Percentiles rank a stretch among this genome's conserved stretches.
phyloP scores from a whole-genome alignment of 2,329 filamentous ascomycete genomes.

The Colletotrichum lindemuthianum region DNA sequence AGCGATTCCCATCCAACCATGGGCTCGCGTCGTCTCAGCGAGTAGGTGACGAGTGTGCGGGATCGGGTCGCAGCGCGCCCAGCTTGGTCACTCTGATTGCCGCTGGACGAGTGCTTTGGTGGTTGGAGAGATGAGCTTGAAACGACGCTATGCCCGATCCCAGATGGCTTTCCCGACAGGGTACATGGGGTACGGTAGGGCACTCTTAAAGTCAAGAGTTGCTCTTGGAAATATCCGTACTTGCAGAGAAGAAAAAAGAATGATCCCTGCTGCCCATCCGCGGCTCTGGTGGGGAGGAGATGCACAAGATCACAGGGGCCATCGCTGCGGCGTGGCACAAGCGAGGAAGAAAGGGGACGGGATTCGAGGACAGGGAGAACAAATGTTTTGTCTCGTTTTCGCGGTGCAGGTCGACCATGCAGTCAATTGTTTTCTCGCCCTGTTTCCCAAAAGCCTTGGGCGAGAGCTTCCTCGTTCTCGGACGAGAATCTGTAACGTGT shows the following conservation, averaged over 20 bases:
- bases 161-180: conserved; percentile 7
- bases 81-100: conserved; percentile 7
- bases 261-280: conserved; percentile 31
- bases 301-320: neutral
- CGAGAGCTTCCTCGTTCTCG: too few relatives aligned
- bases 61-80: conserved; percentile 30
- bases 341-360: neutral
- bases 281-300: conserved; percentile 19
- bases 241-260: neutral
- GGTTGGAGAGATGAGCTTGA: conserved; percentile 27
- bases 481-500: too few relatives aligned
- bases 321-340: neutral
- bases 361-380: conserved; percentile 9
- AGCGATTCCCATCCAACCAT: conserved; percentile 28
- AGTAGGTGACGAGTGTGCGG: conserved; percentile 20
- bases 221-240: too few relatives aligned
- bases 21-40: conserved; percentile 3
- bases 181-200: neutral
- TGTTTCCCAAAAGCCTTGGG: neutral
- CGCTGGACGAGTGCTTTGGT: conserved; percentile 17
- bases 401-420: neutral
- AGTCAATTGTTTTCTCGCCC: neutral
- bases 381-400: conserved; percentile 2
- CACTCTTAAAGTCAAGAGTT: neutral
- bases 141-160: conserved; percentile 34